These are phyloP conservation scores for Cytospora piceae DNA, from an alignment of 2,329 filamentous ascomycete genomes.

Conservation along the genomic window DNA sequence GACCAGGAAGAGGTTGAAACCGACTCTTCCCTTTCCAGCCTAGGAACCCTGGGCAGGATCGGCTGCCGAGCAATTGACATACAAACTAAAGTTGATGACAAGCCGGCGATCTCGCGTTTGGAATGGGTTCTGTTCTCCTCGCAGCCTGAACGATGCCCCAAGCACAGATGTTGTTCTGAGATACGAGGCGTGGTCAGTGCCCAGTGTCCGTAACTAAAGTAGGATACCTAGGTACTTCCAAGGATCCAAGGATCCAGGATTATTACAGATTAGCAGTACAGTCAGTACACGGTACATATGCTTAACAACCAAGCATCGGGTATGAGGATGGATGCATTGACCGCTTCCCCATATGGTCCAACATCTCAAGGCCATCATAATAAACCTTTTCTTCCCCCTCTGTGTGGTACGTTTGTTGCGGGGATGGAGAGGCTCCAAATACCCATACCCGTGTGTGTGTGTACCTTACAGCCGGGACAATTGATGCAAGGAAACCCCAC, in stretches of 20 bases:
- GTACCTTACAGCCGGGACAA: neutral
- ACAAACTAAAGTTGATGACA: neutral
- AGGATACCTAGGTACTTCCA: neutral
- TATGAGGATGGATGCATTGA: too few species aligned
- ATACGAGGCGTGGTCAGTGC: neutral
- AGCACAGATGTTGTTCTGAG: neutral
- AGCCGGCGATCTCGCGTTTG: neutral
- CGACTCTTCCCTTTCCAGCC: constrained; percentile 9
- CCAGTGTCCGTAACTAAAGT: neutral
- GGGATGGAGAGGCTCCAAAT: too few species aligned
- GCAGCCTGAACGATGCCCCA: neutral
- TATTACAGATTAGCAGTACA: too few species aligned
- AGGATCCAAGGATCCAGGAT: neutral
- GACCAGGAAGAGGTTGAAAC: constrained; percentile 5
- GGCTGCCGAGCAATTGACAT: neutral
- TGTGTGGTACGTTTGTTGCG: too few species aligned
- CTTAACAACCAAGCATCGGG: neutral
- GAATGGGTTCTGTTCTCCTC: neutral
- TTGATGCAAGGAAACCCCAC: neutral
- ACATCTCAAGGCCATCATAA: too few species aligned
- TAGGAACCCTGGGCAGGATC: neutral
- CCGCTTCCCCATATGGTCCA: too few species aligned
- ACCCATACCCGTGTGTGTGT: neutral
- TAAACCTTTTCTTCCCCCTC: too few species aligned
- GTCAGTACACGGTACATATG: neutral